Evolutionary conservation across 495 filamentous ascomycete genomes (phyloP), one percentile per base, ranked within the genome.

Genomic region (Thermothielavioides terrestris): DNA sequence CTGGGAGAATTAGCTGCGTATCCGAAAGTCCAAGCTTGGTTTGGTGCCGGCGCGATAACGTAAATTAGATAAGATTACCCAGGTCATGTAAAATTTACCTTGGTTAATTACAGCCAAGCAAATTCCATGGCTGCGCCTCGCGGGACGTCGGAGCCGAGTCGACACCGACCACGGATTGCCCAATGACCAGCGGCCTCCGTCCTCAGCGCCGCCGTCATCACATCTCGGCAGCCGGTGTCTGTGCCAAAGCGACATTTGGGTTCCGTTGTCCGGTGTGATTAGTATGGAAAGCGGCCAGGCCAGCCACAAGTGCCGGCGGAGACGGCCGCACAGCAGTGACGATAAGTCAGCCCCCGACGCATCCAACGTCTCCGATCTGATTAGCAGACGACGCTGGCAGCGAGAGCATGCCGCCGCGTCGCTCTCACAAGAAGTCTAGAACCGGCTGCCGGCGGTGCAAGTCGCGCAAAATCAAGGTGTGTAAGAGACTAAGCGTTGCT

Each of bases 401-500:
- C 36, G 36, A 55, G 15, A 45, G 25, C 45, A 77, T 78, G 75
- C 72, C 79, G 34, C 76, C 79, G 7, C 67, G 80, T 58, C 72
- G 77, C 62, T 77, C 77, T 23, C 80, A 83, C 57, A 82, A 79
- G 55, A 83, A 83, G 66, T 79, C 75, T 36, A 68, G 79, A 47
- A 69, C 76, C 32, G 80, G 80, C 21, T 83, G 80, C 52, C 65
- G 69, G 49, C 68, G 78, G 32, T 83, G 80, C 67, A 83, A 82
- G 66, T 61, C 66, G 41, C 69, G 79, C 36, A 81, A 82, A 64
- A 80, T 83, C 42, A 83, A 83, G 73, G 78, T 79, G 67, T n/a
- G n/a, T n/a, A n/a, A n/a, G n/a, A n/a, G n/a, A n/a, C n/a, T n/a
- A n/a, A n/a, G n/a, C 20, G 59, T 43, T 26, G 15, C 23, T 28